A percentile compares a stretch with the other conserved stretches of the same genome.
Evolutionary conservation across 352 stramenopile genomes (phyloP).

Genomic region (Phytophthora hybrid): DNA sequence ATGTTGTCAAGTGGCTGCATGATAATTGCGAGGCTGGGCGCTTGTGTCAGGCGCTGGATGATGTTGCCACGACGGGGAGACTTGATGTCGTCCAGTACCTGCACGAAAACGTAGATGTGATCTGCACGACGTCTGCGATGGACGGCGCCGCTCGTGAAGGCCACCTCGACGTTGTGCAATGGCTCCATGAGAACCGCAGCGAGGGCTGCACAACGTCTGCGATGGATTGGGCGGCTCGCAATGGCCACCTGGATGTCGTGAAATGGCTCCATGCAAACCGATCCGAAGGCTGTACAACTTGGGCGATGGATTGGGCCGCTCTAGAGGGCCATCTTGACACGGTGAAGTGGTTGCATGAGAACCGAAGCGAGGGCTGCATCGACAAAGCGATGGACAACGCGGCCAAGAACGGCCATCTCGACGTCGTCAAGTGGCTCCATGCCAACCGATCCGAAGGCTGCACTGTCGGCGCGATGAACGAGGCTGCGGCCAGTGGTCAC

Average conservation of each 20-base stretch:
- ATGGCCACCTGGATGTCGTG: conserved; percentile 19
- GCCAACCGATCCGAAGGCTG: conserved; percentile 21
- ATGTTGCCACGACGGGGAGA: conserved; percentile 21
- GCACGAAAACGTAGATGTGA: conserved; percentile 8
- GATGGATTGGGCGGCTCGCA: conserved; percentile 29
- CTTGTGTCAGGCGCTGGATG: conserved; percentile 20
- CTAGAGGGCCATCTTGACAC: conserved; percentile 23
- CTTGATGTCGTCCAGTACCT: conserved; percentile 26
- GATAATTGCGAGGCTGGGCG: conserved; percentile 3
- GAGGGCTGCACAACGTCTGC: conserved; percentile 34
- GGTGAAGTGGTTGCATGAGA: conserved; percentile 34
- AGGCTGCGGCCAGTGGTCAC: conserved; percentile 21
- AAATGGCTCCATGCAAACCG: conserved; percentile 25
- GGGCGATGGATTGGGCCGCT: conserved; percentile 31
- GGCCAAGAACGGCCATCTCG: conserved; percentile 30
- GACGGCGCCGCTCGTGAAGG: conserved; percentile 32
- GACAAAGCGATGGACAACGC: conserved; percentile 42
- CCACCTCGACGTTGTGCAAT: conserved; percentile 23
- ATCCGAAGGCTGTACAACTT: conserved; percentile 22
- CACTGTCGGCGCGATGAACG: conserved; percentile 28
- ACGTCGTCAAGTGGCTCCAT: conserved; percentile 38
- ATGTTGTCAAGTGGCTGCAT: conserved; percentile 34
- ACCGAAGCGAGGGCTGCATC: conserved; percentile 32
- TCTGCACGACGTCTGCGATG: conserved; percentile 23
- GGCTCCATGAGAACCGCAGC: conserved; percentile 35